Evolutionary conservation across 176 grass and related monocot genomes (phyloP).

Genomic region (Bonia amplexicaulis): DNA sequence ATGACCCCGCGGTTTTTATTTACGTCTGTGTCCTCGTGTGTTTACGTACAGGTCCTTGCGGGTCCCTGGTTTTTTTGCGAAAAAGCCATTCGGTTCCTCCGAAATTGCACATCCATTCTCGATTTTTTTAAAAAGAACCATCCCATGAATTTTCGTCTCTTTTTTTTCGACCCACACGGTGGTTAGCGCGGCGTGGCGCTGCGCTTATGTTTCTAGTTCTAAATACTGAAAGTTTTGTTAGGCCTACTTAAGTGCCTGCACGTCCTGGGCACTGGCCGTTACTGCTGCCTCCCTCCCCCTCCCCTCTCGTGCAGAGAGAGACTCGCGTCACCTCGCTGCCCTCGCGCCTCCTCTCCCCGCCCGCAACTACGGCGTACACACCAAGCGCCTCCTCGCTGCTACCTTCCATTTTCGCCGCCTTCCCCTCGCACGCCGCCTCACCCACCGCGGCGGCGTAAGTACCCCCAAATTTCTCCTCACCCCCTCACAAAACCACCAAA

Average conservation of each 20-base stretch:
- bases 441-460: background rate
- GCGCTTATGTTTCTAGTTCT: too few species aligned
- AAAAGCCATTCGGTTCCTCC: too few species aligned
- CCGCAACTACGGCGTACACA: constrained; percentile 8
- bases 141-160: too few species aligned
- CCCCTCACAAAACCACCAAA: constrained; percentile 31
- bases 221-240: too few species aligned
- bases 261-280: constrained; percentile 32
- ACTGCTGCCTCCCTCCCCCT: background rate
- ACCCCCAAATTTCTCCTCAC: background rate
- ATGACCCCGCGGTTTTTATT: too few species aligned
- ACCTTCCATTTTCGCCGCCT: constrained; percentile 21
- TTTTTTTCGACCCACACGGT: too few species aligned
- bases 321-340: background rate
- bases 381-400: background rate
- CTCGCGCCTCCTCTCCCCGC: constrained; percentile 16
- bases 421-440: background rate
- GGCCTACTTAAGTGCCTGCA: background rate
- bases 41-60: too few species aligned
- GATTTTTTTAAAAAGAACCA: too few species aligned
- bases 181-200: too few species aligned
- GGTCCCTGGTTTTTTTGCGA: too few species aligned
- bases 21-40: too few species aligned
- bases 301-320: background rate
- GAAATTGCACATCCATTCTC: too few species aligned